Evolutionary conservation across 331 rosid genomes (phyloP).

Genomic region (Arachis monticola): DNA sequence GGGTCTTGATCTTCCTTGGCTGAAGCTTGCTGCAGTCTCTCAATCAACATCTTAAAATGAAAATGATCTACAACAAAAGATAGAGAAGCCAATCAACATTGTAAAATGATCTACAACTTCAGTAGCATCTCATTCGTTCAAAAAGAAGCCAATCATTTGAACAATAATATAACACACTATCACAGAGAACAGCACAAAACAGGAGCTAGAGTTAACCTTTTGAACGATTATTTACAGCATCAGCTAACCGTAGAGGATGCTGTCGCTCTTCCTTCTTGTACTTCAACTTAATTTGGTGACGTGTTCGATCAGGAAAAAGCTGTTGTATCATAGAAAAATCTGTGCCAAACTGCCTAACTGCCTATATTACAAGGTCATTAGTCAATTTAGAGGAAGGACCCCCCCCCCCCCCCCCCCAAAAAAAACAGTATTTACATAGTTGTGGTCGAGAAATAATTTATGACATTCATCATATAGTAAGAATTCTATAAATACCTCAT

Average conservation of each 20-base stretch:
- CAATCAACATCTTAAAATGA: conserved; percentile 55
- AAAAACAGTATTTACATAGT: background rate
- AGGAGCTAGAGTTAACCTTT: conserved; percentile 55
- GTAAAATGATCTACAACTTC: no score
- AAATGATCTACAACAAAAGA: conserved; percentile 38
- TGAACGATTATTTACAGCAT: conserved; percentile 60
- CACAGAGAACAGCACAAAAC: conserved; percentile 14
- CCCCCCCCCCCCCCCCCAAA: background rate
- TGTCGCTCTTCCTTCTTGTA: conserved; percentile 83
- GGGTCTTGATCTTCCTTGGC: conserved; percentile 57
- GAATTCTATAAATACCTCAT: conserved; percentile 57
- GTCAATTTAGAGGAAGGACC: conserved; percentile 14
- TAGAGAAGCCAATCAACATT: no score
- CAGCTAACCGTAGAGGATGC: conserved; percentile 59
- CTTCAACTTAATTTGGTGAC: conserved; percentile 74
- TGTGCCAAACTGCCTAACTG: conserved; percentile 74
- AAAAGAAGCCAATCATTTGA: background rate
- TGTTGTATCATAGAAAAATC: conserved; percentile 78
- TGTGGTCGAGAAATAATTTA: conserved; percentile 19
- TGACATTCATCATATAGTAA: conserved; percentile 7
- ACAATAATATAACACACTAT: conserved; percentile 8
- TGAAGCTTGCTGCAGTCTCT: conserved; percentile 61
- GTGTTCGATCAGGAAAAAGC: conserved; percentile 77
- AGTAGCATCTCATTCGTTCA: no score
- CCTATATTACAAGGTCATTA: conserved; percentile 49